Evolutionary conservation across 2,329 filamentous ascomycete species (phyloP), one percentile per base, ranked within the genome.

Genomic region (Thelonectria blattea): DNA sequence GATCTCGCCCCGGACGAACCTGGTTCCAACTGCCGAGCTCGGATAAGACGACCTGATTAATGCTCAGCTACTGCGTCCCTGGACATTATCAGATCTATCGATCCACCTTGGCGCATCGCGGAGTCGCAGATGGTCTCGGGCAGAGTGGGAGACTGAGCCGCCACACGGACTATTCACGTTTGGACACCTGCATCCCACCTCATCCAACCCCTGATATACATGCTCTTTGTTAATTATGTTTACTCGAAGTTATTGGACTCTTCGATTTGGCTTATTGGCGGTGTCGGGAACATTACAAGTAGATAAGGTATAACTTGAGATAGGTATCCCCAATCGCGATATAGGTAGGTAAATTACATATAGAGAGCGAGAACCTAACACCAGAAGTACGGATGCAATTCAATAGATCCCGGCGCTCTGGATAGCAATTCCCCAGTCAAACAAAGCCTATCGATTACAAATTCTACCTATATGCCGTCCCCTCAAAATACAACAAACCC

Each of bases 401-500:
- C 14, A 37, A 3, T 8, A 5, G 14, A 34, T 11, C 3, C 32
- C 3, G 32, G 8, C 14, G 34, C 34, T 37, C 15, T 5, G 3
- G 11, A 14, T 14, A 34, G 3, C 32, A 3, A 37, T 37, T 37
- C 11, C 2, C 12, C 11, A 11, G 14, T 37, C 6, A 15, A 37
- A 37, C 7, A 11, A 37, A 15, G 11, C 14, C 10, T 17, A 42
- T 20, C 37, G 22, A 30, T 17, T 59, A 62, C 52, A 56, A 59
- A 58, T 52, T 5, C 10, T 17, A 24, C 5, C 12, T 11, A 15
- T 39, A 15, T 1, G 5, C 45, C 50, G 52, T 46, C 46, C 54
- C 11, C 27, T 37, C 14, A n/a, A 20, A n/a, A 34, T 32, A 32
- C n/a, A 27, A 27, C 32, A 42, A 12, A 30, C 27, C 27, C 30